phyloP scores from a whole-genome alignment of 371 early-diverging fungal genomes.

The Racocetra persica region DNA sequence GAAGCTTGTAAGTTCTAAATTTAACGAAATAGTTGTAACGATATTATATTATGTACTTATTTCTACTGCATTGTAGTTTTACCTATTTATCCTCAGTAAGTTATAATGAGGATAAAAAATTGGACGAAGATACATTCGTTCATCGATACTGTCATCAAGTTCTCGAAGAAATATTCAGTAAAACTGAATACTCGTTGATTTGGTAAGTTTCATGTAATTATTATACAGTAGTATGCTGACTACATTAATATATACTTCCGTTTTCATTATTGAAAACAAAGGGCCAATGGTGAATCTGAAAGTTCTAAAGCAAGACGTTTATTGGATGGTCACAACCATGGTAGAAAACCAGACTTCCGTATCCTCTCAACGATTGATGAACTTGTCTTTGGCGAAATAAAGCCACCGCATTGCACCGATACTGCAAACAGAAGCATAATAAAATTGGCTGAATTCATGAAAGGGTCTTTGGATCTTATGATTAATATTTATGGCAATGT shows the following conservation, averaged over 20 bases:
- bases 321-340: conserved; percentile 13
- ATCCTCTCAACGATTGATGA: conserved; percentile 21
- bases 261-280: conserved; percentile 23
- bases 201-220: conserved; percentile 36
- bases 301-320: conserved; percentile 11
- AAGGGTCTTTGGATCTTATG: conserved; percentile 22
- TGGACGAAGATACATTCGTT: conserved; percentile 24
- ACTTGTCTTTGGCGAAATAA: conserved; percentile 28
- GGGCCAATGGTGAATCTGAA: conserved; percentile 27
- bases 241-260: conserved; percentile 25
- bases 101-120: conserved; percentile 34
- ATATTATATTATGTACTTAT: conserved; percentile 23
- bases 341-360: conserved; percentile 29
- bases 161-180: conserved; percentile 29
- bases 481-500: conserved; percentile 1
- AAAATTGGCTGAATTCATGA: conserved; percentile 34
- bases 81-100: conserved; percentile 27
- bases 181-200: conserved; percentile 17
- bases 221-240: background rate
- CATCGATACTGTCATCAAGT: conserved; percentile 34
- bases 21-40: background rate
- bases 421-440: conserved; percentile 20
- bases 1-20: conserved; percentile 39
- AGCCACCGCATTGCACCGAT: background rate
- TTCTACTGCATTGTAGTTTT: conserved; percentile 21